Conservation (phyloP, 208 protist genomes). For the Trypanosoma congolense region DNA sequence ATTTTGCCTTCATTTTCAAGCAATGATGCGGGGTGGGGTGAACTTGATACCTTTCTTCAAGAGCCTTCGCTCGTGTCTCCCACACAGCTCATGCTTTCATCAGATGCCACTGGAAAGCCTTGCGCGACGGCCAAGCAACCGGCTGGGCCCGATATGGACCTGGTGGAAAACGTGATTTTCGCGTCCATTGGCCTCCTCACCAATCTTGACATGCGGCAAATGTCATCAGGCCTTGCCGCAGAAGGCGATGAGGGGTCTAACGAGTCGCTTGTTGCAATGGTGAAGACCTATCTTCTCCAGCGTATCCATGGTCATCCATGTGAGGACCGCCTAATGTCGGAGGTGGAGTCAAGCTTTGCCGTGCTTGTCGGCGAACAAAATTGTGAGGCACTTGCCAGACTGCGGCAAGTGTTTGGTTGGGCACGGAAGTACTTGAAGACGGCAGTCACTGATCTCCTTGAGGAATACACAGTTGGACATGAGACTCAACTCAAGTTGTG, state of each 20-base stretch:
- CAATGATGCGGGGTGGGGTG: background rate
- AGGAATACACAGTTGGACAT: background rate
- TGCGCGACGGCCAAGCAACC: too few species aligned
- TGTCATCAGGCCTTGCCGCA: background rate
- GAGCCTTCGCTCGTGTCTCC: background rate
- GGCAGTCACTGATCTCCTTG: background rate
- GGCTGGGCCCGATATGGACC: background rate
- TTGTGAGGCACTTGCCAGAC: background rate
- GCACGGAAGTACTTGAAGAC: constrained; percentile 1
- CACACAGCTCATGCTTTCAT: background rate
- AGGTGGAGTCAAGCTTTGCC: constrained; percentile 1
- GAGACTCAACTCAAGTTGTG: background rate
- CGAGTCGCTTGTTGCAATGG: background rate
- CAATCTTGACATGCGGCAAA: background rate
- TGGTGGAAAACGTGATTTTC: background rate
- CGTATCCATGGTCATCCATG: constrained; percentile 1
- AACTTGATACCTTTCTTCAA: background rate
- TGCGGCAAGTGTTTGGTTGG: constrained; percentile 1
- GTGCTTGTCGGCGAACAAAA: background rate
- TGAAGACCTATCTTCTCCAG: background rate
- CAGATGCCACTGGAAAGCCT: background rate
- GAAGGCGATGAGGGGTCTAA: background rate
- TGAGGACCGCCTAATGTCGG: background rate
- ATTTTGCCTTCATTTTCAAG: background rate
- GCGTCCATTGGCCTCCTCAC: background rate